Evolutionary conservation across 2,329 filamentous ascomycete species (phyloP), one percentile per base, ranked within the genome.

Genomic region (Pseudophaeomoniella oleicola): DNA sequence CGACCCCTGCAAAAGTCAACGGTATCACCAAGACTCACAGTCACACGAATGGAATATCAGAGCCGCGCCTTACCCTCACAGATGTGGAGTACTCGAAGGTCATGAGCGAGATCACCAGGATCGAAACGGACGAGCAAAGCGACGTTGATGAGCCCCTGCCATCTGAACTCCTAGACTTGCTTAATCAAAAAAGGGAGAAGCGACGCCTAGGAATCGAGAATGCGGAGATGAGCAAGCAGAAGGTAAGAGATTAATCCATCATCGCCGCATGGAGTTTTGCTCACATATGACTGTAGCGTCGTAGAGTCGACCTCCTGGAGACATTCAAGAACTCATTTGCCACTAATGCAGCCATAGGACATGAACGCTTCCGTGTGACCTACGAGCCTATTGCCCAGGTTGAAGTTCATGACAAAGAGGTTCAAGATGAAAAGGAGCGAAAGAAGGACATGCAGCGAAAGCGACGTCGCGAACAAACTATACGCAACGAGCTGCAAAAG

Each of bases 381-480:
- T 78, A 90, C 54, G 87, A 86, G 52, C 74, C 82, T 13, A 78
- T 81, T 30, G 88, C 90, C 2, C 72, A 88, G 41, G 74, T 81
- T 37, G 81, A 94, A 49, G 88, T 96, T 2, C 82, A 90, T 46
- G 81, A 86, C 42, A 84, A 85, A 46, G 88, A 94, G 56, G 69
- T 94, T 5, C 81, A 81, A 42, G 86, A 88, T 42, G 90, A 98
- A 59, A 98, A 98, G 63, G 90, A 98, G 60, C 84, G 90, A 45
- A 98, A 98, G 67, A 98, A 98, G 65, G 90, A 98, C 53, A 96
- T 98, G 85, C 90, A 98, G 57, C 81, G 90, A 44, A 98, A 96
- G 64, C 76, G 90, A 41, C 79, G 90, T 31, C 81, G 90, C 13
- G 88, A 96, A 56, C 94, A 94, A 68, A 86, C 86, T 3, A 81